A percentile compares a stretch with the other conserved stretches of the same genome.
These are phyloP conservation scores for Adenanthera pavonina DNA, from an alignment of 306 rosid species.

Conservation along the genomic window DNA sequence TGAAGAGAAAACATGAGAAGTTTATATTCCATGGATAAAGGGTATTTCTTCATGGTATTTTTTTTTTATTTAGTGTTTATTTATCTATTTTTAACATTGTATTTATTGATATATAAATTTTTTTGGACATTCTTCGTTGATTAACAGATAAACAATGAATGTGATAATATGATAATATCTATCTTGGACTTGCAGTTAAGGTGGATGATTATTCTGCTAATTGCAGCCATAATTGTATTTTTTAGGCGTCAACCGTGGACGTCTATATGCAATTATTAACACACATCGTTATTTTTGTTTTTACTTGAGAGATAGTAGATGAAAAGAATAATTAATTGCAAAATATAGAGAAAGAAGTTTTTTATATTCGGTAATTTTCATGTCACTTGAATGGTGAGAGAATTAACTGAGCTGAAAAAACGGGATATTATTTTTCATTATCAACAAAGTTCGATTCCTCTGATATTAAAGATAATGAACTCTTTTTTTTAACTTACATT, in stretches of 20 bases:
- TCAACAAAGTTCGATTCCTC: too few relatives aligned
- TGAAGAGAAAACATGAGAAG: constrained; percentile 32
- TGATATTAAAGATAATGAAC: too few relatives aligned
- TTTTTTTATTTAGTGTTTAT: background rate
- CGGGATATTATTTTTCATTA: too few relatives aligned
- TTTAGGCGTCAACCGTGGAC: background rate
- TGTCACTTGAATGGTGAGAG: too few relatives aligned
- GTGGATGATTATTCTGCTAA: background rate
- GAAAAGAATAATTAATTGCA: too few relatives aligned
- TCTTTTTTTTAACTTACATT: too few relatives aligned
- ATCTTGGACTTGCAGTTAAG: background rate
- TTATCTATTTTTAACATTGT: background rate
- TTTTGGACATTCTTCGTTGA: background rate
- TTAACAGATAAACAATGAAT: background rate
- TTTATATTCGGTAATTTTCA: background rate
- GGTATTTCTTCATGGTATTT: background rate
- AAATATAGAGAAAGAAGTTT: background rate
- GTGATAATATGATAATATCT: background rate
- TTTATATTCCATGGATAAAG: constrained; percentile 1
- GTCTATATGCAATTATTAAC: background rate
- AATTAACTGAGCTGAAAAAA: too few relatives aligned
- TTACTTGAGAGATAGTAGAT: too few relatives aligned
- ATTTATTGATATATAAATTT: background rate
- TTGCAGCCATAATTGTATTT: background rate
- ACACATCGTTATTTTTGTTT: background rate